Evolutionary conservation across 1,284 basidiomycete species (phyloP), one percentile per base, ranked within the genome.

Genomic region (Paramarasmius palmivorus): DNA sequence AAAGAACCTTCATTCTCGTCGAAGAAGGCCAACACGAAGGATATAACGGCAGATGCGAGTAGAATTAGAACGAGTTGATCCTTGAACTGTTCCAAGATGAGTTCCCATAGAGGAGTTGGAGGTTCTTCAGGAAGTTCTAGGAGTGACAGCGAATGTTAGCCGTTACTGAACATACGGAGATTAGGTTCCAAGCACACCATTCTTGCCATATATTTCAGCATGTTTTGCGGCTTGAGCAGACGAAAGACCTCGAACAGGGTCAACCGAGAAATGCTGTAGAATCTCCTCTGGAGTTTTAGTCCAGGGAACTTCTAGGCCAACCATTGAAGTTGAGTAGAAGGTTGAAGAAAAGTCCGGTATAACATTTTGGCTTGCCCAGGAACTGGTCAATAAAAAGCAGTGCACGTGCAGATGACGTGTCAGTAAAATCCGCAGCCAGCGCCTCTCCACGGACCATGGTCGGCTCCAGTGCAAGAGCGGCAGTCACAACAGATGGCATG

Each of bases 41-140:
- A 97, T 57, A 97, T 81, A 47, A 92, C 85, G 14, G 95, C 95
- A 5, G 93, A 96, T 2, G 83, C 93, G 40, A 98, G 87, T 23
- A 98, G 82, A 66, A 98, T 97, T 57, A 98, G 85, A 20, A 96
- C 95, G 22, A 98, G 85, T 72, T 95, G 93, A 73, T 98, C 95
- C 76, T 97, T 90, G 81, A 99, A 99, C 74, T 99, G 96, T 62
- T 96, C 95, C 19, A 99, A 80, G 57, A 99, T 92, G 57, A 98
- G 85, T 65, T 92, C 83, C 91, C 93, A 95, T 40, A 99, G 70
- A 3, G 96, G 93, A 3, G 94, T 97, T 1, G 92, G 76, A 0
- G 91, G 87, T 14, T 95, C 89, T 65, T 97, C 94, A 14, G 94
- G 93, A 12, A 98, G 79, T 67, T 90, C 92, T 95, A 67, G 4